Evolutionary conservation across 169 alveolate genomes (phyloP).

Genomic region (Plasmodium cynomolgi): DNA sequence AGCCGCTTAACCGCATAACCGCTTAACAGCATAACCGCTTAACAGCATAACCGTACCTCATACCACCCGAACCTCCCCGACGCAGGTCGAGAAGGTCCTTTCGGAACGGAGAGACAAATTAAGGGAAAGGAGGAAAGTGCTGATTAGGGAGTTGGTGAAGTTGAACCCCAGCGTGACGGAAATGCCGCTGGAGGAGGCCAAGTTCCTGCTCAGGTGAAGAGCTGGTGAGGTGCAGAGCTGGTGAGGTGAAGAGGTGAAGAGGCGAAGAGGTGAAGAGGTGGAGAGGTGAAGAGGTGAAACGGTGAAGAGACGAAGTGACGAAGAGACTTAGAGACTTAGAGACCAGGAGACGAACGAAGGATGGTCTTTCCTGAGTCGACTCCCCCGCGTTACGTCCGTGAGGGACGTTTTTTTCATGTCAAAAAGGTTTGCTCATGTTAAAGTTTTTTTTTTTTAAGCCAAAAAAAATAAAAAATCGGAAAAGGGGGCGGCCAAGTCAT

Average conservation of each 20-base stretch:
- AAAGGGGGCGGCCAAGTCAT: background rate
- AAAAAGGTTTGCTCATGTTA: background rate
- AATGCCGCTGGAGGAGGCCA: constrained; percentile 66
- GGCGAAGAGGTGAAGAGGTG: background rate
- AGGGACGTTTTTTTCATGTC: no score
- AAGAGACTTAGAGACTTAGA: no score
- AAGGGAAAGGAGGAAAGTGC: constrained; percentile 45
- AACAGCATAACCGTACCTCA: no score
- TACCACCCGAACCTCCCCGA: background rate
- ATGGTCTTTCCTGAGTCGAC: background rate
- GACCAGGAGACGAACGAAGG: background rate
- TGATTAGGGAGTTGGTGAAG: constrained; percentile 36
- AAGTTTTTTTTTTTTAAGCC: background rate
- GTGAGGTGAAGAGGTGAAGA: background rate
- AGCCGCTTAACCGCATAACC: background rate
- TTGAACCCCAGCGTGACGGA: constrained; percentile 69
- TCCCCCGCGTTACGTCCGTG: background rate
- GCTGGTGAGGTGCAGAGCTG: no score
- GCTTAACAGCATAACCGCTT: background rate
- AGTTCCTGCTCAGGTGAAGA: constrained; percentile 17
- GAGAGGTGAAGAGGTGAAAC: background rate
- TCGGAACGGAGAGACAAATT: constrained; percentile 36
- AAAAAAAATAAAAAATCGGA: background rate
- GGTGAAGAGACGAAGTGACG: background rate
- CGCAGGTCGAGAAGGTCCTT: constrained; percentile 56